A percentile compares a stretch with the other conserved stretches of the same genome.
phyloP scores from a whole-genome alignment of 768 basidiomycete genomes.

The Pleurotus ostreatus region DNA sequence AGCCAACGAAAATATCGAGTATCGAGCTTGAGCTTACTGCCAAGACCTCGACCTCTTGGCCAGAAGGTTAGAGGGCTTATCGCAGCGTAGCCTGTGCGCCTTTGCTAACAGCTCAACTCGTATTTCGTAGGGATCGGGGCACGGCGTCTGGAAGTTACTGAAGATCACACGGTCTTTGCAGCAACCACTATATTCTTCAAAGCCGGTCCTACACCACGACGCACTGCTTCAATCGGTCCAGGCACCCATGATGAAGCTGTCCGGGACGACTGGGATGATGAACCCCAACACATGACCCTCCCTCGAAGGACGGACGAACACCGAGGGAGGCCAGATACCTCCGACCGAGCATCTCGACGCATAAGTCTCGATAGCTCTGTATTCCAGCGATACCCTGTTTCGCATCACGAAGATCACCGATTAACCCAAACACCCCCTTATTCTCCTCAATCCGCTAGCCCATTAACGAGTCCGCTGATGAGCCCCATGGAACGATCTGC shows the following conservation, averaged over 20 bases:
- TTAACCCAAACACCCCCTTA: slow-evolving; percentile 33
- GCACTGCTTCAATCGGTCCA: slow-evolving; percentile 44
- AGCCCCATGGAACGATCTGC: slow-evolving; percentile 3
- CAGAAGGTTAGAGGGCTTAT: slow-evolving; percentile 61
- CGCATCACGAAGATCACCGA: slow-evolving; percentile 26
- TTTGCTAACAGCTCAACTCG: not conserved
- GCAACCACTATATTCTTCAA: slow-evolving; percentile 71
- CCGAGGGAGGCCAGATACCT: slow-evolving; percentile 9
- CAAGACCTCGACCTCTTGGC: slow-evolving; percentile 69
- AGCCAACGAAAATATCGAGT: slow-evolving; percentile 81
- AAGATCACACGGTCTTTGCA: slow-evolving; percentile 73
- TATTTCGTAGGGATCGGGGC: slow-evolving; percentile 54
- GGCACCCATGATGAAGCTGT: slow-evolving; percentile 34
- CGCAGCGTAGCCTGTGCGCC: not conserved
- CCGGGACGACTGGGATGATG: slow-evolving; percentile 29
- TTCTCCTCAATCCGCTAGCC: slow-evolving; percentile 18
- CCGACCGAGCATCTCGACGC: slow-evolving; percentile 14
- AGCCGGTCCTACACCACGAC: slow-evolving; percentile 39
- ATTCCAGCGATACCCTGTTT: slow-evolving; percentile 28
- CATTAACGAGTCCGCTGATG: slow-evolving; percentile 5
- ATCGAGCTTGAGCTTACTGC: slow-evolving; percentile 82
- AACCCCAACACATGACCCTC: slow-evolving; percentile 20
- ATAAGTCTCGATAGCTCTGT: slow-evolving; percentile 31
- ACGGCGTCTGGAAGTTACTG: slow-evolving; percentile 68
- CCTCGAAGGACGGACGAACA: slow-evolving; percentile 7